Conservation (phyloP, 208 protist genomes). For the Trypanosoma vivax region DNA sequence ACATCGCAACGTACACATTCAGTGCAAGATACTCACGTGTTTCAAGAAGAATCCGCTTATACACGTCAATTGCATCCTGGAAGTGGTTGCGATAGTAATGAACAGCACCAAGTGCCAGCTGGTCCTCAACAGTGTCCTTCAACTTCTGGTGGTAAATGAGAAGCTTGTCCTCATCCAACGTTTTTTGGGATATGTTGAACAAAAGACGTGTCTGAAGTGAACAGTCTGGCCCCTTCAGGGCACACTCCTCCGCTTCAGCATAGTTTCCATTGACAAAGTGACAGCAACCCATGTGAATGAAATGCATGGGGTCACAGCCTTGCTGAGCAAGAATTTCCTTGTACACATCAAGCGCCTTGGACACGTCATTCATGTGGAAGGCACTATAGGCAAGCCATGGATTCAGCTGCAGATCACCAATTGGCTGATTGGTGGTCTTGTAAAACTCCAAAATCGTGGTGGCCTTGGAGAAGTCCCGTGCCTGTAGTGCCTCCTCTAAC, state of each 20-base stretch:
- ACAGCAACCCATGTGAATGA: constrained; percentile 81
- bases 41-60: constrained; percentile 95
- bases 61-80: constrained; percentile 95
- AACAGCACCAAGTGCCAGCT: constrained; percentile 91
- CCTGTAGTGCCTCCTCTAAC: constrained; percentile 82
- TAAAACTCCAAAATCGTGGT: constrained; percentile 88
- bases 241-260: constrained; percentile 87
- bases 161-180: constrained; percentile 89
- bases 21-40: constrained; percentile 90
- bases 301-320: constrained; percentile 51
- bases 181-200: constrained; percentile 92
- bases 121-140: constrained; percentile 85
- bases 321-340: constrained; percentile 73
- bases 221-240: constrained; percentile 67
- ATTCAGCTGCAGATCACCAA: constrained; percentile 75
- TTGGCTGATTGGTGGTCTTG: constrained; percentile 65
- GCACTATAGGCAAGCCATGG: constrained; percentile 92
- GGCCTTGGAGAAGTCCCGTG: constrained; percentile 85
- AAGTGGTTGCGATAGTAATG: constrained; percentile 95
- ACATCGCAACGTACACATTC: constrained; percentile 96
- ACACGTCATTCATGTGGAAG: constrained; percentile 93
- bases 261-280: constrained; percentile 81
- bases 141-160: constrained; percentile 91
- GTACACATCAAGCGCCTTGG: constrained; percentile 88
- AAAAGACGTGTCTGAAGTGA: constrained; percentile 91